Percentiles rank a stretch among this genome's conserved stretches.
These are phyloP conservation scores for Penicillium sp. DNA, from an alignment of 2,329 filamentous ascomycete species.

Conservation along the genomic window DNA sequence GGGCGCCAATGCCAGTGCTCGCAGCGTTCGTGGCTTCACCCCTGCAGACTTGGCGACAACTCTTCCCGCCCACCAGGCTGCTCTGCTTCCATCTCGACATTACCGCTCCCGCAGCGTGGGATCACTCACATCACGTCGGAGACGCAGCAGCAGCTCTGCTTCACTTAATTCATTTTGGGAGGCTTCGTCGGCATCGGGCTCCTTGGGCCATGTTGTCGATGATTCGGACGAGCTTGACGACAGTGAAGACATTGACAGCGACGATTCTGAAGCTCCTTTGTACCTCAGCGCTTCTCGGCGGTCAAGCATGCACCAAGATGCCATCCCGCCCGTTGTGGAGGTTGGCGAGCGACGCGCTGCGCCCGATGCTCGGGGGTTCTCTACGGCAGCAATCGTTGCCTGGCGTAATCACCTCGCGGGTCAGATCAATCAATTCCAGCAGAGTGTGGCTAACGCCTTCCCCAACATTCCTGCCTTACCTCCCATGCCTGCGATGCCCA, in stretches of 20 bases:
- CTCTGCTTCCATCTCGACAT: conserved; percentile 64
- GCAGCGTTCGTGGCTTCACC: conserved; percentile 70
- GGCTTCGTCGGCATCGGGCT: conserved; percentile 50
- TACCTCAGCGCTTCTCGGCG: conserved; percentile 38
- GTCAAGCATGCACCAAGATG: conserved; percentile 41
- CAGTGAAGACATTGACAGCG: conserved; percentile 28
- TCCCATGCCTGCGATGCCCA: conserved; percentile 64
- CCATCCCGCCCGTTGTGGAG: conserved; percentile 25
- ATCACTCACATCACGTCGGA: conserved; percentile 56
- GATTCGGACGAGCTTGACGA: conserved; percentile 40
- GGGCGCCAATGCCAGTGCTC: conserved; percentile 70
- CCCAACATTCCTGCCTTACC: conserved; percentile 63
- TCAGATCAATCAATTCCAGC: conserved; percentile 76
- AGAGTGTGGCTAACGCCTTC: conserved; percentile 66
- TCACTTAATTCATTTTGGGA: conserved; percentile 71
- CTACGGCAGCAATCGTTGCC: conserved; percentile 66
- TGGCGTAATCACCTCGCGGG: conserved; percentile 73
- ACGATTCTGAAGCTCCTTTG: conserved; percentile 25
- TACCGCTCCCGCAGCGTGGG: conserved; percentile 67
- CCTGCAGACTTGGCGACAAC: conserved; percentile 72
- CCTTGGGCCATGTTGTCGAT: conserved; percentile 48
- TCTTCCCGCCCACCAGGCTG: conserved; percentile 63
- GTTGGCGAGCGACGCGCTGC: conserved; percentile 30
- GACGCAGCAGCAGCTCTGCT: conserved; percentile 66
- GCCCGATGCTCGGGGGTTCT: conserved; percentile 39